phyloP scores from a whole-genome alignment of 139 green algal species.

The Eudorina sp. region DNA sequence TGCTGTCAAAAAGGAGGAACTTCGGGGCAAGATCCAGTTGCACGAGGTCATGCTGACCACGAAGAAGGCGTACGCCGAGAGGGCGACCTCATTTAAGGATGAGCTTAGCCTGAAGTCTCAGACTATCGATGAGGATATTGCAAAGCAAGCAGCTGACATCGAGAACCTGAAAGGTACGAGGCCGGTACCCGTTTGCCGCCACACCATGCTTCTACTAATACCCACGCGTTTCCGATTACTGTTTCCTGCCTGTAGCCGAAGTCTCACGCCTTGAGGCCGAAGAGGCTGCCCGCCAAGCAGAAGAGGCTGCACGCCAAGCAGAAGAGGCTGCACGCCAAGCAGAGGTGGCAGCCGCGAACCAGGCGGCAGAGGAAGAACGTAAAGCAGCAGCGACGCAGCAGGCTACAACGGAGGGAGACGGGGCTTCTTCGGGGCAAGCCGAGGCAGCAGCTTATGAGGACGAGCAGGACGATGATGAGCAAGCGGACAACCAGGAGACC shows the following conservation, averaged over 20 bases:
- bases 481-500: neutral
- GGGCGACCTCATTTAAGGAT: slow-evolving; percentile 40
- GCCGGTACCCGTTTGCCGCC: too few species aligned
- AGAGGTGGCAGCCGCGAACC: slow-evolving; percentile 46
- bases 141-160: slow-evolving; percentile 49
- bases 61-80: slow-evolving; percentile 43
- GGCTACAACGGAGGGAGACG: neutral
- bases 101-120: slow-evolving; percentile 44
- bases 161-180: slow-evolving; percentile 42
- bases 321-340: slow-evolving; percentile 41
- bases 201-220: too few species aligned
- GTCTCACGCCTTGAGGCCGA: slow-evolving; percentile 39
- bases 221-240: too few species aligned
- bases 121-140: slow-evolving; percentile 59
- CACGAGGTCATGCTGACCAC: slow-evolving; percentile 58
- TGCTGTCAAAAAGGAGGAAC: slow-evolving; percentile 59
- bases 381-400: neutral
- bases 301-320: slow-evolving; percentile 29
- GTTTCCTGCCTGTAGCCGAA: neutral
- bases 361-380: neutral
- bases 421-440: neutral
- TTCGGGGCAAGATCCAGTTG: slow-evolving; percentile 64
- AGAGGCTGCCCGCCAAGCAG: slow-evolving; percentile 21
- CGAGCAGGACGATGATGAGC: neutral
- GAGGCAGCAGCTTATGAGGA: neutral